phyloP scores from a whole-genome alignment of 768 basidiomycete species.

The Hygrocybe punicea region DNA sequence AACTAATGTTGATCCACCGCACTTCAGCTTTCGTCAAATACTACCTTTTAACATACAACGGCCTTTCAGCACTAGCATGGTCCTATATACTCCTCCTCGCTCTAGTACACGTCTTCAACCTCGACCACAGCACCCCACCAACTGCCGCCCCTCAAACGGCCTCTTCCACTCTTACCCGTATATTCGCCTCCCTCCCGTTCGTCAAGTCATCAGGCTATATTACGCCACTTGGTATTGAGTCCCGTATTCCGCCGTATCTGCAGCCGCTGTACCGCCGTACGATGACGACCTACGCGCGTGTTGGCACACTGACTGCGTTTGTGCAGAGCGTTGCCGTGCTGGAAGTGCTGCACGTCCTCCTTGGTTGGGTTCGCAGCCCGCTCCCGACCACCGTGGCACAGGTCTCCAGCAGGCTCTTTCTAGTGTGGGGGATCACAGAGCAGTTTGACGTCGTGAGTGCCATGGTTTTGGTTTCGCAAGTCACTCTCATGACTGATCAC shows the following conservation, averaged over 20 bases:
- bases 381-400: conserved; percentile 72
- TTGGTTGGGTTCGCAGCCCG: conserved; percentile 79
- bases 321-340: conserved; percentile 83
- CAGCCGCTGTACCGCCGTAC: conserved; percentile 49
- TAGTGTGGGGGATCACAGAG: conserved; percentile 81
- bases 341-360: conserved; percentile 76
- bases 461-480: neutral
- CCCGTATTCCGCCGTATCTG: conserved; percentile 38
- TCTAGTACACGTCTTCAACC: conserved; percentile 47
- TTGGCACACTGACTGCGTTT: conserved; percentile 59
- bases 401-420: conserved; percentile 74
- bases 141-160: conserved; percentile 27
- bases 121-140: conserved; percentile 39
- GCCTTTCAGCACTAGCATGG: conserved; percentile 74
- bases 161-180: conserved; percentile 36
- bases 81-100: conserved; percentile 59
- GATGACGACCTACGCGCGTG: conserved; percentile 54
- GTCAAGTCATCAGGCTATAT: conserved; percentile 29
- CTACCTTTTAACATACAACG: conserved; percentile 81
- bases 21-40: conserved; percentile 31
- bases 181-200: conserved; percentile 37
- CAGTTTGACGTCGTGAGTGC: conserved; percentile 56
- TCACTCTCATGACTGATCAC: conserved; percentile 5
- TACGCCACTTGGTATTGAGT: conserved; percentile 28
- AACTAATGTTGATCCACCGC: neutral